Percentiles rank a stretch among this genome's conserved stretches.
These are phyloP conservation scores for Torulaspora franciscae DNA, from an alignment of 805 yeast genomes.

Conservation along the genomic window DNA sequence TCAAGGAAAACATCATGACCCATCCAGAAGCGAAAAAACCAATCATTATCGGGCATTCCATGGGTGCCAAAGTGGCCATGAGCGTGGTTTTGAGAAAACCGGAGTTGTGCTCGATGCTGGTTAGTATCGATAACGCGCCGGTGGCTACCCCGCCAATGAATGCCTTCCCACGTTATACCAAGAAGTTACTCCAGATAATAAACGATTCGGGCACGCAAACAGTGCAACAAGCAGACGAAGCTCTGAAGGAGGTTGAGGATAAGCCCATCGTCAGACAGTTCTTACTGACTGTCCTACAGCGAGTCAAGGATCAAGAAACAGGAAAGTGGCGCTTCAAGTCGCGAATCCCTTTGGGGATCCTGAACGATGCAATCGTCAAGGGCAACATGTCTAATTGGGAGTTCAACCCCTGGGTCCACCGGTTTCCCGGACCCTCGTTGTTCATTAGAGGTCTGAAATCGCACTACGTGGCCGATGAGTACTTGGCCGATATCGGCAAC, in stretches of 20 bases:
- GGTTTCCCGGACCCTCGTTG: slow-evolving; percentile 68
- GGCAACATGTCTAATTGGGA: slow-evolving; percentile 76
- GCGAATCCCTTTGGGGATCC: slow-evolving; percentile 61
- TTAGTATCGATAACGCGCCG: slow-evolving; percentile 90
- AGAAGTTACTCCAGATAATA: slow-evolving; percentile 54
- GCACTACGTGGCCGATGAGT: slow-evolving; percentile 77
- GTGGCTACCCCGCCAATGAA: slow-evolving; percentile 54
- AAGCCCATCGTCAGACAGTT: slow-evolving; percentile 65
- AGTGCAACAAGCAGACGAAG: slow-evolving; percentile 62
- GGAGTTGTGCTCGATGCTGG: slow-evolving; percentile 52
- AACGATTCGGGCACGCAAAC: slow-evolving; percentile 43
- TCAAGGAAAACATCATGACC: slow-evolving; percentile 41
- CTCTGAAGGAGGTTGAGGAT: slow-evolving; percentile 58
- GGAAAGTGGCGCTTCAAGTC: slow-evolving; percentile 32
- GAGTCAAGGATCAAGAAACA: slow-evolving; percentile 26
- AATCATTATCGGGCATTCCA: slow-evolving; percentile 72
- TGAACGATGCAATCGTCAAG: slow-evolving; percentile 59
- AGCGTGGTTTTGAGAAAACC: slow-evolving; percentile 70
- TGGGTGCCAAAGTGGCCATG: slow-evolving; percentile 96
- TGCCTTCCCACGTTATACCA: slow-evolving; percentile 62
- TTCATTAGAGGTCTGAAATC: slow-evolving; percentile 78
- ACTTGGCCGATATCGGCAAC: slow-evolving; percentile 61
- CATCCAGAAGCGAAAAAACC: slow-evolving; percentile 41
- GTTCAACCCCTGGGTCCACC: slow-evolving; percentile 46
- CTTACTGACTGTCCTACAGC: slow-evolving; percentile 45